phyloP scores from a whole-genome alignment of 306 rosid genomes.

The Rosa persica region DNA sequence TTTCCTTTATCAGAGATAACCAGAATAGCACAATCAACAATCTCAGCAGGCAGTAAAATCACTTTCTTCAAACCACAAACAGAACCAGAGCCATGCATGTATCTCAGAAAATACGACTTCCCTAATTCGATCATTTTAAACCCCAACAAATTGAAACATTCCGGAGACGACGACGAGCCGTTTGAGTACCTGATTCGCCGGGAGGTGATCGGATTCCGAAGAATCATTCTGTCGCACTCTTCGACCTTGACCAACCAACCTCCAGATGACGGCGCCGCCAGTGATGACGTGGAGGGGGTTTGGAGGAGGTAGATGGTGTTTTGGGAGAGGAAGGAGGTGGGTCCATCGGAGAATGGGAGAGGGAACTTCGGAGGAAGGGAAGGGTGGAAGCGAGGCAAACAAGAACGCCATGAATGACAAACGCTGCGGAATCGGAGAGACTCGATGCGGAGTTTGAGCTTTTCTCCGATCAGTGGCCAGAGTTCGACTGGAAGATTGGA shows the following conservation, averaged over 20 bases:
- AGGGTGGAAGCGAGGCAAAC: constrained; percentile 13
- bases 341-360: background rate
- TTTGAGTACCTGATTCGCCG: background rate
- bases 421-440: constrained; percentile 43
- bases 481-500: constrained; percentile 37
- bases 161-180: background rate
- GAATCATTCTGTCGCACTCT: constrained; percentile 25
- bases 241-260: constrained; percentile 35
- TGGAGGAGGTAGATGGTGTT: constrained; percentile 21
- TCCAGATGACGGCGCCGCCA: background rate
- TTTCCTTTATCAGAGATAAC: constrained; percentile 43
- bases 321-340: constrained; percentile 24
- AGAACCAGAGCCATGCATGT: background rate
- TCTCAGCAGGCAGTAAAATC: constrained; percentile 36
- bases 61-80: constrained; percentile 42
- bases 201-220: constrained; percentile 27
- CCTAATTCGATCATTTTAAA: constrained; percentile 22
- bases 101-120: constrained; percentile 19
- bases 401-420: constrained; percentile 43
- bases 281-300: background rate
- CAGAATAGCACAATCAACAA: constrained; percentile 33
- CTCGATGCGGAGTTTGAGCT: constrained; percentile 27
- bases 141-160: constrained; percentile 20
- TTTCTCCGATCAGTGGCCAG: constrained; percentile 27
- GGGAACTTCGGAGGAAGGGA: background rate